Evolutionary conservation across 2,329 filamentous ascomycete species (phyloP).

Genomic region (Calonectria hawksworthii): DNA sequence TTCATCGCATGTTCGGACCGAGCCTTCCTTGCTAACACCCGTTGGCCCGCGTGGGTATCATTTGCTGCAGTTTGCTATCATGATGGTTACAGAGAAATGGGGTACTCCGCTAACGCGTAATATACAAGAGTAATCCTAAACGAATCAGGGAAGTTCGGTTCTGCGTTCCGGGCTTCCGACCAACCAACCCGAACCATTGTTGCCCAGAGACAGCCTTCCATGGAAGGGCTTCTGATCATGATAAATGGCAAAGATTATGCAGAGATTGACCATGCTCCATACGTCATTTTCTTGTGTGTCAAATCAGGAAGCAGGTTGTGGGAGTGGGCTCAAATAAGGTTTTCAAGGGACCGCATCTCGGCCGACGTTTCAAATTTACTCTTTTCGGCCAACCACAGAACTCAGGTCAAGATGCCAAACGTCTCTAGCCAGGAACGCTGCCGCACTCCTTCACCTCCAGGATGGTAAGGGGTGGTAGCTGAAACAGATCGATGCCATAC

Average conservation of each 20-base stretch:
- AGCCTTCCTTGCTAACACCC: background rate
- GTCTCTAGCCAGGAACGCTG: background rate
- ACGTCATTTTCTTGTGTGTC: background rate
- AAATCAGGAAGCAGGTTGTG: background rate
- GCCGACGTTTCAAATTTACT: background rate
- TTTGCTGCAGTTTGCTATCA: background rate
- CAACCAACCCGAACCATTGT: background rate
- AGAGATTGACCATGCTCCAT: background rate
- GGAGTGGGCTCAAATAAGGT: background rate
- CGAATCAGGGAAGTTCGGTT: background rate
- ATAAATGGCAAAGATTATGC: background rate
- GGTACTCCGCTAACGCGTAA: background rate
- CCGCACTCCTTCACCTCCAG: background rate
- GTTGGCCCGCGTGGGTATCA: background rate
- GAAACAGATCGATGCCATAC: background rate
- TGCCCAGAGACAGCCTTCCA: background rate
- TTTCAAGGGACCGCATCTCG: background rate
- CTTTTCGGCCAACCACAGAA: background rate
- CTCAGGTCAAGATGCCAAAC: background rate
- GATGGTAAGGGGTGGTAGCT: background rate
- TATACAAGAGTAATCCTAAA: background rate
- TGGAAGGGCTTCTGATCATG: background rate
- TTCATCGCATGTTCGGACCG: background rate
- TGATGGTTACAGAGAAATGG: background rate
- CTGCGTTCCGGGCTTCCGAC: background rate